A percentile compares a stretch with the other conserved stretches of the same genome.
phyloP scores from a whole-genome alignment of 75 land plant genomes.

The Ceratopteris richardii region DNA sequence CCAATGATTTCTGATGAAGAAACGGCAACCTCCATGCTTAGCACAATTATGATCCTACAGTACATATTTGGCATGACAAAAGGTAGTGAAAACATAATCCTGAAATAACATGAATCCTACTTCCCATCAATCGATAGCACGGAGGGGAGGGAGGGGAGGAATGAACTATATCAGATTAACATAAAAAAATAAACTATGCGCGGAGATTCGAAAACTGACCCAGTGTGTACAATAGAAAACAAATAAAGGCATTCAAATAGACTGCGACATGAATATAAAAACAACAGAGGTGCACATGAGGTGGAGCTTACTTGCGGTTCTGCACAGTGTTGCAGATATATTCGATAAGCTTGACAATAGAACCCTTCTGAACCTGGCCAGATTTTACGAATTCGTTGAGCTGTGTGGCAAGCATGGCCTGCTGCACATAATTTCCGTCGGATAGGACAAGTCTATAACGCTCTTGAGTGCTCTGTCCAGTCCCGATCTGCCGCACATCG shows the following conservation, averaged over 20 bases:
- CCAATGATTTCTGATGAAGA: constrained; percentile 56
- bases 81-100: background rate
- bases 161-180: too few relatives aligned
- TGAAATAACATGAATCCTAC: background rate
- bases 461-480: constrained; percentile 38
- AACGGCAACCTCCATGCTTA: constrained; percentile 57
- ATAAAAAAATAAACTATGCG: too few relatives aligned
- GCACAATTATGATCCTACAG: constrained; percentile 70
- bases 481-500: constrained; percentile 49
- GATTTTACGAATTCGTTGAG: constrained; percentile 45
- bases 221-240: too few relatives aligned
- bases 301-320: constrained; percentile 41
- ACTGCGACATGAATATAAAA: too few relatives aligned
- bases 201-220: too few relatives aligned
- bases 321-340: constrained; percentile 65
- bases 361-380: constrained; percentile 47
- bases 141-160: too few relatives aligned
- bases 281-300: too few relatives aligned
- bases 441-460: constrained; percentile 64
- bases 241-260: too few relatives aligned
- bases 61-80: too few relatives aligned
- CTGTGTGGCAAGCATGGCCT: constrained; percentile 92
- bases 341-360: constrained; percentile 52
- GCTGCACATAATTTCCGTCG: constrained; percentile 57
- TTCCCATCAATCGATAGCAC: too few relatives aligned